Percentiles rank a stretch among this genome's conserved stretches.
phyloP scores from a whole-genome alignment of 495 filamentous ascomycete species.

The Hypomontagnella submonticulosa region DNA sequence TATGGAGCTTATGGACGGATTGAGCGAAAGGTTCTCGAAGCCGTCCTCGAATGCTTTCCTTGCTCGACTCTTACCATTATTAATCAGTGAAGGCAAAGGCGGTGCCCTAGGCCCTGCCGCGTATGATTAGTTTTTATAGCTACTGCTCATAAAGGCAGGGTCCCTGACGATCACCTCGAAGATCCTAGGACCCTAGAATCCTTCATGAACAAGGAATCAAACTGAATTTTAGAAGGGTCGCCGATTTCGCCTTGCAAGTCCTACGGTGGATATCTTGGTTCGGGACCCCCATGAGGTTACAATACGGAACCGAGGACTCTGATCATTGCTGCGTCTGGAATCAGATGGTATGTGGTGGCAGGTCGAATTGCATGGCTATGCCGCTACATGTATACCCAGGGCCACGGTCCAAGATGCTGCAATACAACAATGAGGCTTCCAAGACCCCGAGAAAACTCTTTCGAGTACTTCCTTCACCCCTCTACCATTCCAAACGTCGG shows the following conservation, averaged over 20 bases:
- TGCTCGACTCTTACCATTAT: too few relatives aligned
- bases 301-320: constrained; percentile 25
- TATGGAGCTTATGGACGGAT: neutral
- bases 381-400: constrained; percentile 27
- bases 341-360: neutral
- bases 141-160: neutral
- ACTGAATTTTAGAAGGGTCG: too few relatives aligned
- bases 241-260: neutral
- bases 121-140: too few relatives aligned
- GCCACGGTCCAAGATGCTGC: constrained; percentile 25
- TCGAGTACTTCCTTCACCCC: constrained; percentile 2
- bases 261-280: neutral
- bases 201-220: too few relatives aligned
- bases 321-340: constrained; percentile 26
- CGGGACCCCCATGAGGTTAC: neutral
- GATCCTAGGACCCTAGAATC: too few relatives aligned
- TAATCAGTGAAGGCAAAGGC: too few relatives aligned
- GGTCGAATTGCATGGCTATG: constrained; percentile 1
- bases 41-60: neutral
- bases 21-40: constrained; percentile 15
- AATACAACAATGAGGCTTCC: constrained; percentile 29
- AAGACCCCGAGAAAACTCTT: constrained; percentile 10
- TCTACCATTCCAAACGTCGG: neutral
- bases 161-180: neutral
- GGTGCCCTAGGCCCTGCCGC: too few relatives aligned